Evolutionary conservation across 257 asterid genomes (phyloP).

Genomic region (Lavandula angustifolia): DNA sequence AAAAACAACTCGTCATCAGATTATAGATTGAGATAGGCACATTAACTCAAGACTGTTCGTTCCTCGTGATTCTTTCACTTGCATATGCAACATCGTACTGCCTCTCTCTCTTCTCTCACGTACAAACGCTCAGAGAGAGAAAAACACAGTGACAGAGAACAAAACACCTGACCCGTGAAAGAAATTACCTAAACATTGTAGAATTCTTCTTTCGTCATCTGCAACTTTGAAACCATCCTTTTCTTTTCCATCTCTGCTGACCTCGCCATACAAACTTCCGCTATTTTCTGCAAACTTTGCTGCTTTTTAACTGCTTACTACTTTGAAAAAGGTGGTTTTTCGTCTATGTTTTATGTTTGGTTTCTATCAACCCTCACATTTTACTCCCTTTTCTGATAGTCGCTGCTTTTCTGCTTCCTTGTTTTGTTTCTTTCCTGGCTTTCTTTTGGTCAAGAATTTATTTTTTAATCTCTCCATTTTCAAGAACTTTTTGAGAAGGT

Average conservation of each 20-base stretch:
- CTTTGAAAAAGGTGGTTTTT: constrained; percentile 3
- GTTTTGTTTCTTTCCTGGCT: constrained; percentile 5
- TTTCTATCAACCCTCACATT: constrained; percentile 8
- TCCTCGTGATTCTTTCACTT: constrained; percentile 61
- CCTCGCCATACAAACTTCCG: constrained; percentile 6
- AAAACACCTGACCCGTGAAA: constrained; percentile 70
- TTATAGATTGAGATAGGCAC: not conserved
- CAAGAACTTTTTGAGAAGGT: constrained; percentile 39
- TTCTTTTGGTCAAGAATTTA: constrained; percentile 16
- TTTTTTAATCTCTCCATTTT: constrained; percentile 24
- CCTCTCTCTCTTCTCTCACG: constrained; percentile 19
- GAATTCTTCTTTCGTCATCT: constrained; percentile 29
- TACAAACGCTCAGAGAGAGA: constrained; percentile 7
- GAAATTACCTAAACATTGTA: constrained; percentile 52
- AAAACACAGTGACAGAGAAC: constrained; percentile 36
- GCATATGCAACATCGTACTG: constrained; percentile 25
- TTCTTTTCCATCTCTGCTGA: constrained; percentile 6
- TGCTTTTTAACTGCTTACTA: constrained; percentile 2
- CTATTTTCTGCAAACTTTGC: constrained; percentile 32
- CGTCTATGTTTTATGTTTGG: constrained; percentile 19
- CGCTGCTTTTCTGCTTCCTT: constrained; percentile 14
- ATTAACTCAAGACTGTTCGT: constrained; percentile 42
- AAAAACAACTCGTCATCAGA: not conserved
- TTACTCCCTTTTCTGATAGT: not conserved
- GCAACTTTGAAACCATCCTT: constrained; percentile 11